phyloP scores from a whole-genome alignment of 2,329 filamentous ascomycete genomes.

The Acarospora socialis region DNA sequence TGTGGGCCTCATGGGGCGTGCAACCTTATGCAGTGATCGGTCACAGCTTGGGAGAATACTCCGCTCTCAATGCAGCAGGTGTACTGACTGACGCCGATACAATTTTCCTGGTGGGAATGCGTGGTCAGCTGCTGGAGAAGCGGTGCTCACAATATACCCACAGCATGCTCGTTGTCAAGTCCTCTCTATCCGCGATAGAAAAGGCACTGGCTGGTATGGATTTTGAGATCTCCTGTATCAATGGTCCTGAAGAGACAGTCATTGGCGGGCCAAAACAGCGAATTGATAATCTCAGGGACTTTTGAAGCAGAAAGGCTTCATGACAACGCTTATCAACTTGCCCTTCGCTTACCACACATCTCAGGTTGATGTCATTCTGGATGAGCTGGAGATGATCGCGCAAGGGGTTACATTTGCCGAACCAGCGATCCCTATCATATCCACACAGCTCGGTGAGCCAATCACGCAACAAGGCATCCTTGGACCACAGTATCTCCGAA shows the following conservation, averaged over 20 bases:
- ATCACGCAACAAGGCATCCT: slow-evolving; percentile 25
- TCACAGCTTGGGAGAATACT: slow-evolving; percentile 30
- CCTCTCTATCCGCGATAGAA: no score
- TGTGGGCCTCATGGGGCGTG: slow-evolving; percentile 25
- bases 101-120: slow-evolving; percentile 26
- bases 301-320: no score
- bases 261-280: slow-evolving; percentile 25
- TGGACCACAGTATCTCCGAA: slow-evolving; percentile 26
- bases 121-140: slow-evolving; percentile 27
- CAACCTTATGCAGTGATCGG: slow-evolving; percentile 26
- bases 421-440: slow-evolving; percentile 31
- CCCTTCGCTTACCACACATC: slow-evolving; percentile 34
- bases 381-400: slow-evolving; percentile 24
- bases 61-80: slow-evolving; percentile 26
- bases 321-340: slow-evolving; percentile 28
- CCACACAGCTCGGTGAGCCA: slow-evolving; percentile 30
- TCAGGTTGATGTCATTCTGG: slow-evolving; percentile 32
- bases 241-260: slow-evolving; percentile 30
- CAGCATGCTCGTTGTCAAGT: slow-evolving; percentile 28
- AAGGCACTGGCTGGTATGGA: no score
- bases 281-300: slow-evolving; percentile 25
- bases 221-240: slow-evolving; percentile 28
- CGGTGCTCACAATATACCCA: slow-evolving; percentile 28
- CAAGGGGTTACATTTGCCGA: slow-evolving; percentile 24
- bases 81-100: slow-evolving; percentile 24